phyloP scores from a whole-genome alignment of 2,329 filamentous ascomycete genomes.

The Rutstroemia sp. region DNA sequence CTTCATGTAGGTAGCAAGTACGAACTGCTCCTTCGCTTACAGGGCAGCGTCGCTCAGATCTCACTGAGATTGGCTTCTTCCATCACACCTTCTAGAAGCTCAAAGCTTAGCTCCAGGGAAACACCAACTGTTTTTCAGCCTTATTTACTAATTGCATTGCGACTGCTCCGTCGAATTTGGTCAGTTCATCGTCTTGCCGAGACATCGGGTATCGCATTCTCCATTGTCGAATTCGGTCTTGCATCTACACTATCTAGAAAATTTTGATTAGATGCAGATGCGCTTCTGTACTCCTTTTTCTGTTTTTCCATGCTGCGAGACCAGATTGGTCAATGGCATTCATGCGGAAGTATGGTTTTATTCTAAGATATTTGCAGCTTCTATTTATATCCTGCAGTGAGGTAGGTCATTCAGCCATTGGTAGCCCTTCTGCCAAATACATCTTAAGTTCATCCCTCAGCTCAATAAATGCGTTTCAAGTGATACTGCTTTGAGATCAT shows the following conservation, averaged over 20 bases:
- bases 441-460: neutral
- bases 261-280: no score
- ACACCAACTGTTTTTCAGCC: constrained; percentile 10
- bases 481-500: constrained; percentile 4
- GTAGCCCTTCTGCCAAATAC: neutral
- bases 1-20: neutral
- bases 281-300: neutral
- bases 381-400: neutral
- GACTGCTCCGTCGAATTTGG: no score
- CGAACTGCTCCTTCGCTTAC: neutral
- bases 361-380: neutral
- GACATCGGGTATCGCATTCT: no score
- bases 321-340: neutral
- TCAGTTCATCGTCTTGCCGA: no score
- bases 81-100: constrained; percentile 17
- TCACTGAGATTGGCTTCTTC: constrained; percentile 20
- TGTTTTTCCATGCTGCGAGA: neutral
- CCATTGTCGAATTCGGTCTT: neutral
- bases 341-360: neutral
- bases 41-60: neutral
- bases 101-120: neutral
- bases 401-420: neutral
- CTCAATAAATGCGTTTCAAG: neutral
- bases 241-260: neutral
- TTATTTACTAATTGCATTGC: neutral